Evolutionary conservation across 1,284 basidiomycete species (phyloP).

Genomic region (Agaricales sp.): DNA sequence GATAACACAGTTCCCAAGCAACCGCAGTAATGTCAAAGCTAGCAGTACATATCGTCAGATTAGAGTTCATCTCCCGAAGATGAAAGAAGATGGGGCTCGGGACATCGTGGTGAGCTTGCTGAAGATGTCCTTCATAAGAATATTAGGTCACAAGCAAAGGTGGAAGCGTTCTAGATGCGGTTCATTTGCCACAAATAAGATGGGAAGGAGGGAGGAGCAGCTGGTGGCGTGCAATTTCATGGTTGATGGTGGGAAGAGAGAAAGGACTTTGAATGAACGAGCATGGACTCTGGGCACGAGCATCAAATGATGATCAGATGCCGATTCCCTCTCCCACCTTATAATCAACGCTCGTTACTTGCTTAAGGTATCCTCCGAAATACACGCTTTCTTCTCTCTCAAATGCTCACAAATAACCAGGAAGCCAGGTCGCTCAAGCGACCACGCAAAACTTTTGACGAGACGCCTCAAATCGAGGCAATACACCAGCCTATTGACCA

Average conservation of each 20-base stretch:
- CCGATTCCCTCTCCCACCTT: background rate
- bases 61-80: background rate
- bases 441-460: background rate
- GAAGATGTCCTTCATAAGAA: no score
- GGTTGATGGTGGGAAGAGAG: background rate
- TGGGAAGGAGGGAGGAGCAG: background rate
- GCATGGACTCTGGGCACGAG: background rate
- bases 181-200: background rate
- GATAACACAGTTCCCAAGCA: no score
- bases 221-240: background rate
- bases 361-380: conserved; percentile 1
- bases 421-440: background rate
- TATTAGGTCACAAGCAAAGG: no score
- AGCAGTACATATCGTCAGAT: no score
- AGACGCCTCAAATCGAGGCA: background rate
- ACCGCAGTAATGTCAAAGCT: background rate
- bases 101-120: no score
- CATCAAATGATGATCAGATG: background rate
- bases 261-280: background rate
- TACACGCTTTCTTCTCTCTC: background rate
- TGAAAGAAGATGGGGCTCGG: no score
- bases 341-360: conserved; percentile 1
- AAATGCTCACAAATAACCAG: background rate
- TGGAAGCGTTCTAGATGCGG: background rate
- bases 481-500: conserved; percentile 23